Base-by-base conservation (phyloP, 1,139 yeast genomes). In the Hansenula sp. region DNA sequence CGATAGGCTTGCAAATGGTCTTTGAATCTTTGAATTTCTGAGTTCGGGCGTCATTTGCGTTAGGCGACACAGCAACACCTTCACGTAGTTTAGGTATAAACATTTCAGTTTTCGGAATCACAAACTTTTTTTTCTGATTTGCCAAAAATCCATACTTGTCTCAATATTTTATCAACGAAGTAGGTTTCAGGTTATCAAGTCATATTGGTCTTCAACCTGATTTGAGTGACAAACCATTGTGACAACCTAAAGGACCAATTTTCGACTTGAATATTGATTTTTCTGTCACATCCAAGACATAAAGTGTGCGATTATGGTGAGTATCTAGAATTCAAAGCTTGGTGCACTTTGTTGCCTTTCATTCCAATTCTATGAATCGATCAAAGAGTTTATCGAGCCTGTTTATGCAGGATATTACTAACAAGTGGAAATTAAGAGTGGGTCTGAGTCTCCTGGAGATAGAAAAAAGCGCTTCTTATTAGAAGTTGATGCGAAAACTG, bases 401-500 rank as follows among this genome's bases (percentile, higher is more conserved):
- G n/a, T n/a, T n/a, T n/a, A n/a, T n/a, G n/a, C n/a, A n/a, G n/a
- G n/a, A n/a, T n/a, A n/a, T n/a, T n/a, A 34, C 36, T 27, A 40
- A 30, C 31, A 41, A 19, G 7, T 1, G 12, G 13, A 10, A 9
- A 10, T 31, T 21, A 37, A 38, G 40, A 37, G 38, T 9, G 42
- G 41, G 32, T 24, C 38, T 33, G 72, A 68, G 48, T 62, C 72
- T 5, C 49, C 51, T 36, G 62, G 58, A 29, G 68, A 75, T 41
- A 67, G 84, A 46, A 68, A 66, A 46, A 59, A 62, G 33, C 65
- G 82, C 41, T 83, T 68, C 55, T 54, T 83, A 7, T 63, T 83
- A 21, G 63, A 70, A 25, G 66, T 68, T 6, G 82, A 77, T 48
- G 78, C 81, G 11, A 73, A 73, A 49, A 66, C 69, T 11, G 89